A percentile compares a stretch with the other conserved stretches of the same genome.
Conservation (phyloP, 441 rosid genomes). For the Croton laevigatus region DNA sequence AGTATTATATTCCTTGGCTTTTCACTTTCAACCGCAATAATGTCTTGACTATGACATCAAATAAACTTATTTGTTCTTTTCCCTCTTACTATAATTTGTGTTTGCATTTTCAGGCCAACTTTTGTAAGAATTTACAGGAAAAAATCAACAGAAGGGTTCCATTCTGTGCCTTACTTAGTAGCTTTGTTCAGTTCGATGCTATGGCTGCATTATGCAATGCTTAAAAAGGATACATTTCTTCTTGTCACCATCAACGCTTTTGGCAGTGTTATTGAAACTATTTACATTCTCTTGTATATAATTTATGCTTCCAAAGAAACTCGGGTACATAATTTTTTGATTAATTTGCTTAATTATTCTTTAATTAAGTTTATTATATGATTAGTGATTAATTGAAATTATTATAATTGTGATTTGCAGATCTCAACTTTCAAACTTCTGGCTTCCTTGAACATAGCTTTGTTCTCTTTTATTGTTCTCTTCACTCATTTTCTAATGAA, state of each 20-base stretch:
- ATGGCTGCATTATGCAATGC: constrained; percentile 78
- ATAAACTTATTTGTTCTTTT: no score
- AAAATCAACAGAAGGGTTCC: constrained; percentile 72
- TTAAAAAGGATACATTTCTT: constrained; percentile 51
- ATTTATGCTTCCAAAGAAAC: constrained; percentile 49
- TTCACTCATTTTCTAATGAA: constrained; percentile 40
- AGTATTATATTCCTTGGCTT: constrained; percentile 23
- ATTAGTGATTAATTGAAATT: background rate
- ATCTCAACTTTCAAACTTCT: constrained; percentile 51
- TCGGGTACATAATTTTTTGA: constrained; percentile 35
- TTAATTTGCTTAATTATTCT: background rate
- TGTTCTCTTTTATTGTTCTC: constrained; percentile 46
- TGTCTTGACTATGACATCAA: background rate
- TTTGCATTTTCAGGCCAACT: constrained; percentile 51
- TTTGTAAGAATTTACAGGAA: constrained; percentile 61
- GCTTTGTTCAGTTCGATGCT: constrained; percentile 83
- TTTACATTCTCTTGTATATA: constrained; percentile 62
- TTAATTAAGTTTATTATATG: background rate
- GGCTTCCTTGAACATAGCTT: constrained; percentile 49
- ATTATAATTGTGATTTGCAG: constrained; percentile 33
- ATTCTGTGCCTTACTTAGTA: constrained; percentile 72
- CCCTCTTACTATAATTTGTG: no score
- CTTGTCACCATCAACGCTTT: constrained; percentile 77
- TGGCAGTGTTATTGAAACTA: constrained; percentile 65
- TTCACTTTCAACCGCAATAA: background rate